Conservation (phyloP, 306 rosid genomes). For the Arachis hypogaea region DNA sequence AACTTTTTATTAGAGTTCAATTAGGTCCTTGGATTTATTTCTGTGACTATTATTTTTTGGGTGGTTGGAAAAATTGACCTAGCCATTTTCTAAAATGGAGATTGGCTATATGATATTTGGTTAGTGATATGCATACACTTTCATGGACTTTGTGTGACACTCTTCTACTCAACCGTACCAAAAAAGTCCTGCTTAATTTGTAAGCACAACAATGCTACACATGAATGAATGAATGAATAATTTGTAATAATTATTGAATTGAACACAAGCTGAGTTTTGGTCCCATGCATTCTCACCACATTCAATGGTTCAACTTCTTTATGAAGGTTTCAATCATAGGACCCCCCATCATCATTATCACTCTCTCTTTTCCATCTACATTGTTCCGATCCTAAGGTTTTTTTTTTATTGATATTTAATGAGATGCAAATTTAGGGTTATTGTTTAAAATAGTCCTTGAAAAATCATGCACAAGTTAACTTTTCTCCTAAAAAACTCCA, state of each 20-base stretch:
- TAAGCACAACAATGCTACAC: not conserved
- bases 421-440: no score
- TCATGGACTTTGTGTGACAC: not conserved
- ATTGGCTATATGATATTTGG: no score
- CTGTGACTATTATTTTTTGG: no score
- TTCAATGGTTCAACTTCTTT: constrained; percentile 20
- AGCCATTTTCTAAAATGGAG: no score
- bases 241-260: no score
- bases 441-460: no score
- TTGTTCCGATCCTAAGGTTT: not conserved
- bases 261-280: not conserved
- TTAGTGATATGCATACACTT: not conserved
- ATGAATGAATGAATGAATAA: not conserved
- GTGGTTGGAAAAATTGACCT: no score
- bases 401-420: no score
- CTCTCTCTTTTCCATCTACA: not conserved
- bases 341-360: not conserved
- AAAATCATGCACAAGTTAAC: no score
- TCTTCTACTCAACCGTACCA: not conserved
- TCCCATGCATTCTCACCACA: constrained; percentile 16
- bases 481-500: no score
- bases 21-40: no score
- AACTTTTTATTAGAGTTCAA: no score
- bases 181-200: constrained; percentile 2
- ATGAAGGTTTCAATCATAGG: not conserved